Evolutionary conservation across 768 basidiomycete genomes (phyloP), one percentile per base, ranked within the genome.

Genomic region (Naematelia aurantialba): DNA sequence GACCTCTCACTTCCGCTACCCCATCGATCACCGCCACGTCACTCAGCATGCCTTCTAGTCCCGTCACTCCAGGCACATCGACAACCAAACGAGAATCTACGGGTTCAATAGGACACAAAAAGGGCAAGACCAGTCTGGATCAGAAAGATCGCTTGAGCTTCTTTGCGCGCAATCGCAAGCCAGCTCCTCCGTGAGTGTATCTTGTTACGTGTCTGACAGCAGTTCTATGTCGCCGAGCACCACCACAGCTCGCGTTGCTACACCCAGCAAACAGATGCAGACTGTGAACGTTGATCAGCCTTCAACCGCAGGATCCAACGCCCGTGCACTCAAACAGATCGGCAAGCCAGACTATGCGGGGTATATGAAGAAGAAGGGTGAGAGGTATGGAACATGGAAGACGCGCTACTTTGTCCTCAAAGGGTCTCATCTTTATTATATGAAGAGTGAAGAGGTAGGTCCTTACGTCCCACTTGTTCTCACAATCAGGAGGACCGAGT

Each of bases 281-380:
- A 66, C 68, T 10, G 70, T 62, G 19, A 67, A 66, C 2, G 65
- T 67, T 13, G 62, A 63, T 27, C 51, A 65, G 45, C 57, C 56
- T 25, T 61, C 56, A 5, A 39, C 54, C 2, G 27, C 46, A 3
- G 62, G 63, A n/a, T 54, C 39, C 12, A 62, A 69, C 74, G 90
- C 85, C 59, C 34, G 34, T 27, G 88, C 96, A 50, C 76, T 96
- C 55, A 85, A 90, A 56, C 89, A 94, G 78, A 91, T 99, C 61
- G 96, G 94, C 3, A 83, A 83, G 24, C 85, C 91, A 14, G 96
- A 99, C 78, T 85, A 89, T 74, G 81, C 82, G 29, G 96, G 96
- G 5, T 97, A 90, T 87, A 87, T 99, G 87, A 83, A 89, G 72
- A 99, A 98, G 83, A 90, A 86, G 80, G 89, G 89, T 1, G 96